Conservation (phyloP, 345 rosid genomes). For the Gossypium bickii region DNA sequence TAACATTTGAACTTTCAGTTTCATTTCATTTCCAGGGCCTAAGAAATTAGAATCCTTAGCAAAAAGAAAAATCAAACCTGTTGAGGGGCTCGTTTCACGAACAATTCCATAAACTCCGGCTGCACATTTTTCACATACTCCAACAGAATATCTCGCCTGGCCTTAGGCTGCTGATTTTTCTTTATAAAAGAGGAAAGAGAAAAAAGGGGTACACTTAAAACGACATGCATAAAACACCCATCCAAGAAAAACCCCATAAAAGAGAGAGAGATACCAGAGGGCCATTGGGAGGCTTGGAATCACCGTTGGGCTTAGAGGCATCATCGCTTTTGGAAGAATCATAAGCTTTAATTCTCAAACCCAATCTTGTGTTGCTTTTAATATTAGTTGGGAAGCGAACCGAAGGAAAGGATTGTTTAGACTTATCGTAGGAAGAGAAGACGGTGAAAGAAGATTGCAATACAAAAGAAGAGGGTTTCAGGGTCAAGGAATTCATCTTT, state of each 20-base stretch:
- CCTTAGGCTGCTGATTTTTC: slow-evolving; percentile 44
- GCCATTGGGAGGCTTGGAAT: slow-evolving; percentile 64
- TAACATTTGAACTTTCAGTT: not conserved
- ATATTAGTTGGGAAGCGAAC: slow-evolving; percentile 34
- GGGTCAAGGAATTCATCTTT: slow-evolving; percentile 53
- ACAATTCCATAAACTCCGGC: slow-evolving; percentile 93
- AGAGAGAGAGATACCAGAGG: slow-evolving; percentile 41
- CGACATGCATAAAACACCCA: slow-evolving; percentile 4
- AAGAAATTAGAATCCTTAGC: not conserved
- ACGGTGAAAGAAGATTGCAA: slow-evolving; percentile 29
- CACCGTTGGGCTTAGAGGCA: slow-evolving; percentile 38
- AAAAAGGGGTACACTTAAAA: slow-evolving; percentile 6
- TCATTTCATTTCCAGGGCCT: not conserved
- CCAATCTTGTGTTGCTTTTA: slow-evolving; percentile 28
- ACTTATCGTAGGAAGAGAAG: slow-evolving; percentile 22
- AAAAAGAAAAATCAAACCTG: slow-evolving; percentile 42
- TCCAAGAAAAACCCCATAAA: not conserved
- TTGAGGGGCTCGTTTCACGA: slow-evolving; percentile 80
- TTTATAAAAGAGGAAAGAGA: not conserved
- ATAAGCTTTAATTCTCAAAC: slow-evolving; percentile 47
- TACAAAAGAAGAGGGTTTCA: slow-evolving; percentile 36
- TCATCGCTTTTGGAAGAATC: slow-evolving; percentile 53
- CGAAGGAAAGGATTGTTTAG: slow-evolving; percentile 34
- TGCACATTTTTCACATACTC: slow-evolving; percentile 95
- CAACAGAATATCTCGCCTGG: slow-evolving; percentile 73